Conservation (phyloP, 495 filamentous ascomycete genomes). For the Xylaria sp. region DNA sequence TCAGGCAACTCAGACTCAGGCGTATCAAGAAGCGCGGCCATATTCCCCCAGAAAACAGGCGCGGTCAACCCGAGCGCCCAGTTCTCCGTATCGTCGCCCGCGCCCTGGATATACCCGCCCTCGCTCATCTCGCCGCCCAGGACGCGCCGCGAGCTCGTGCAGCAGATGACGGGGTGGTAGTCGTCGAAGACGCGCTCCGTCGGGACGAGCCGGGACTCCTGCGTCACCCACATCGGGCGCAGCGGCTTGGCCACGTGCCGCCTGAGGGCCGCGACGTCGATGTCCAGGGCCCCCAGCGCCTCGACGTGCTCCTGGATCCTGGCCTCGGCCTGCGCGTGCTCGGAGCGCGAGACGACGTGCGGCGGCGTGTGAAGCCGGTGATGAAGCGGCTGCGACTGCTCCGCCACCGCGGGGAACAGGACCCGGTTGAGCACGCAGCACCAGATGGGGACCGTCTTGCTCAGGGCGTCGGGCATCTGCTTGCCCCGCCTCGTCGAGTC, state of each 20-base stretch:
- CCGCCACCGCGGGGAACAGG: slow-evolving; percentile 68
- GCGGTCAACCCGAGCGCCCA: slow-evolving; percentile 85
- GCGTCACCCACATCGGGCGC: slow-evolving; percentile 67
- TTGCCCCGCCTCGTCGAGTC: slow-evolving; percentile 96
- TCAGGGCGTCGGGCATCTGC: slow-evolving; percentile 89
- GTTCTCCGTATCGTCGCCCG: slow-evolving; percentile 89
- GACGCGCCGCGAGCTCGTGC: slow-evolving; percentile 75
- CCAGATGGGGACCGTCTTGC: slow-evolving; percentile 95
- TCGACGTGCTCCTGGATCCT: slow-evolving; percentile 70
- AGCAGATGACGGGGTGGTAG: slow-evolving; percentile 78
- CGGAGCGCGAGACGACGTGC: slow-evolving; percentile 70
- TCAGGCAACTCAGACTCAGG: slow-evolving; percentile 69
- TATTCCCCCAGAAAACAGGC: slow-evolving; percentile 76
- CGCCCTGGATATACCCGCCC: slow-evolving; percentile 90
- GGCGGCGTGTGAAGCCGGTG: slow-evolving; percentile 70
- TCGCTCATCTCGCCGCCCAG: slow-evolving; percentile 68
- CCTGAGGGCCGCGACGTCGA: slow-evolving; percentile 41
- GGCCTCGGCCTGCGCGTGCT: slow-evolving; percentile 78
- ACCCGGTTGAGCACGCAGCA: slow-evolving; percentile 79
- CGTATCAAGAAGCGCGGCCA: slow-evolving; percentile 59
- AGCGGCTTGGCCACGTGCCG: slow-evolving; percentile 62
- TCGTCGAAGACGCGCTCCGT: slow-evolving; percentile 52
- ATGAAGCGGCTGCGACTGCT: too few species aligned
- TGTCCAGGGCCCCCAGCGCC: slow-evolving; percentile 57
- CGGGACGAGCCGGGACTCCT: slow-evolving; percentile 41